Conservation (phyloP, 1,284 basidiomycete genomes). For the Anthracocystis panici-leucophaei region DNA sequence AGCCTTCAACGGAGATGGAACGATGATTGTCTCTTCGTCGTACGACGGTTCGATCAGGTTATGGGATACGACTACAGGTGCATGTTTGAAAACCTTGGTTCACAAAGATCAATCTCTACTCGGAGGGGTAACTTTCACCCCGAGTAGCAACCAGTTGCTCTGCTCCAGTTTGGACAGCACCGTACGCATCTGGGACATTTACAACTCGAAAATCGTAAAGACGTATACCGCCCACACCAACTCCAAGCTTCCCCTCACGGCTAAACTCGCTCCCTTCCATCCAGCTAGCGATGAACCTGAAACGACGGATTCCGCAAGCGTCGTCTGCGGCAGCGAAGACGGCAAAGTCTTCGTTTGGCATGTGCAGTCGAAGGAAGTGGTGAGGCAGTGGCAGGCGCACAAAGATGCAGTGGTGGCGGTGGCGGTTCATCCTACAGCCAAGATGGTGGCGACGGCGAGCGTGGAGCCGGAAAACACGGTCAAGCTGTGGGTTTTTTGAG, state of each 20-base stretch:
- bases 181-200: constrained; percentile 92
- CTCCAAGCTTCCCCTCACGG: constrained; percentile 76
- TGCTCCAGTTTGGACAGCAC: constrained; percentile 91
- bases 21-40: constrained; percentile 89
- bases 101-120: constrained; percentile 95
- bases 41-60: constrained; percentile 89
- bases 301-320: not conserved
- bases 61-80: constrained; percentile 95
- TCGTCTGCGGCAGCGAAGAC: constrained; percentile 92
- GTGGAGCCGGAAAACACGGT: constrained; percentile 57
- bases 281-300: not conserved
- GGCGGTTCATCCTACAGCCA: constrained; percentile 51
- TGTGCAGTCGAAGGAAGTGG: constrained; percentile 82
- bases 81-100: constrained; percentile 95
- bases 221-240: constrained; percentile 88
- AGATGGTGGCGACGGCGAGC: constrained; percentile 55
- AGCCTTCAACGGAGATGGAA: constrained; percentile 92
- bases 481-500: constrained; percentile 53
- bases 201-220: constrained; percentile 90
- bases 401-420: constrained; percentile 71
- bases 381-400: constrained; percentile 82
- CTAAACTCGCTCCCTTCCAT: constrained; percentile 29
- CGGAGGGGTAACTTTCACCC: constrained; percentile 87
- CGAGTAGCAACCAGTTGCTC: constrained; percentile 88
- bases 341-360: constrained; percentile 90